Evolutionary conservation across 2,329 filamentous ascomycete genomes (phyloP).

Genomic region (Botryotinia globosa): DNA sequence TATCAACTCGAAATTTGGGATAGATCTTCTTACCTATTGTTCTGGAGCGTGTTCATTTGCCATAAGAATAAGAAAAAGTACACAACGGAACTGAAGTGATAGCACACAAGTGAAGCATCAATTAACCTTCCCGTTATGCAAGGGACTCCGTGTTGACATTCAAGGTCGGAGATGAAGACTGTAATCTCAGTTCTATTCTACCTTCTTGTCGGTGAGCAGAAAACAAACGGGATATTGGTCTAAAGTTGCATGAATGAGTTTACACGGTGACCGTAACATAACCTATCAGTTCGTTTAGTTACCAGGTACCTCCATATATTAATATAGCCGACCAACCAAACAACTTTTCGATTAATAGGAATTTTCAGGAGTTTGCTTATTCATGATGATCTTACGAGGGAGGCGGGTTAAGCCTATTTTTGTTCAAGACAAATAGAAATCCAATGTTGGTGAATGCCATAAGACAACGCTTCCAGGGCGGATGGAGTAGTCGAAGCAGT

Average conservation of each 20-base stretch:
- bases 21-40: neutral
- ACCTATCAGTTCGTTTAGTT: neutral
- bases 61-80: neutral
- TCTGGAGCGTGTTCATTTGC: neutral
- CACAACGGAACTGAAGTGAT: neutral
- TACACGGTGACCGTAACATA: neutral
- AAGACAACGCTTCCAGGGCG: neutral
- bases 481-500: neutral
- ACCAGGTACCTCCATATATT: neutral
- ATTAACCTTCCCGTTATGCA: neutral
- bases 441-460: neutral
- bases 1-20: neutral
- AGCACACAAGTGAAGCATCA: neutral
- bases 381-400: neutral
- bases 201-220: neutral
- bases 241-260: neutral
- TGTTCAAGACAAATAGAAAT: neutral
- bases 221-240: neutral
- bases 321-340: neutral
- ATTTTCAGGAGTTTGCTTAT: neutral
- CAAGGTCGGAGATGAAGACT: neutral
- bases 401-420: neutral
- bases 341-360: neutral
- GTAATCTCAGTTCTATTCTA: neutral
- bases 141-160: too few relatives aligned